Base-by-base conservation (phyloP, 2,329 filamentous ascomycete species). In the Pyricularia sp. region DNA sequence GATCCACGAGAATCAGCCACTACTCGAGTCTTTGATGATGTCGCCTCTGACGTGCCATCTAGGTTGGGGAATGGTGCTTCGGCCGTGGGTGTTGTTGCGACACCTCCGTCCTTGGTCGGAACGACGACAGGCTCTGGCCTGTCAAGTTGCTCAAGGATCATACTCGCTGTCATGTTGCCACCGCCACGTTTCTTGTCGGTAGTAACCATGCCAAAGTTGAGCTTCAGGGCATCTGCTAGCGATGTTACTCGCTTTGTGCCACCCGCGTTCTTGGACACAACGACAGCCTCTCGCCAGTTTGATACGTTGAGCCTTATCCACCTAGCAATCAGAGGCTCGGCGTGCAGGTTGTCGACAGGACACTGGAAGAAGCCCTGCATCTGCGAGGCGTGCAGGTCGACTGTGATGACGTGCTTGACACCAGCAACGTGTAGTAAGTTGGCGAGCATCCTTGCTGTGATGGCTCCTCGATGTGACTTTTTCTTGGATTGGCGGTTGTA, bases 351-450 rank as follows among this genome's bases (percentile, higher is more conserved):
- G 80, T 99, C 95, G 70, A 99, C 94, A 0, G 95, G 95, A 74
- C 94, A 97, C 76, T 92, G 92, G 85, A 99, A 99, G 82, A 99
- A 99, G 70, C 95, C 95, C 81, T 99, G 95, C 93, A 98, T 98
- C 82, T 98, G 95, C n/a, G 92, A 93, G 68, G 92, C 92, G 81
- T 99, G 95, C 33, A 99, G 86, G 77, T 99, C 95, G 76, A 99
- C 91, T 20, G 95, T 99, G 75, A 99, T 94, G 78, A 99, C 92
- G 83, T 99, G 95, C 81, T 97, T 93, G 73, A 99, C 93, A 68
- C 95, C 95, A 67, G 95, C 95, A 69, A 99, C 92, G 70, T 92
- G 88, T 73, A 99, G 88, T 66, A 98, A 87, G 78, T 99, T 99
- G 71, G 95, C 94, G 68, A 99, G 87, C 93, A 99, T 97, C 73